phyloP scores from a whole-genome alignment of 257 asterid species.

The Solanum lycopersicoides region DNA sequence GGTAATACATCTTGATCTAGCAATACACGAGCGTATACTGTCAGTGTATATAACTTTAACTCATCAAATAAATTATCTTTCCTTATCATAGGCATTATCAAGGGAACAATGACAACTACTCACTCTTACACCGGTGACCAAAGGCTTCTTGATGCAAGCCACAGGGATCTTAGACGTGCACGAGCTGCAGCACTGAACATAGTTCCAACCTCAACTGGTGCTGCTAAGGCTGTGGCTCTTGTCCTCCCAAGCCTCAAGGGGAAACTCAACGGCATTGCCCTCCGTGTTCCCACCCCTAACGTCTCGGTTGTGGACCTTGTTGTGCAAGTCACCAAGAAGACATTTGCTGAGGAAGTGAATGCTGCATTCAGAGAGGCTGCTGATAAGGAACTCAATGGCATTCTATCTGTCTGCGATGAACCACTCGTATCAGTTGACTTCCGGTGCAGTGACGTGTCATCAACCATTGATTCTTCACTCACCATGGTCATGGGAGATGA shows the following conservation, averaged over 20 bases:
- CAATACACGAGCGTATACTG: neutral
- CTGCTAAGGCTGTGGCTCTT: constrained; percentile 91
- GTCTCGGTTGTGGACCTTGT: constrained; percentile 93
- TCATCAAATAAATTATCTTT: neutral
- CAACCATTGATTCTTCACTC: constrained; percentile 73
- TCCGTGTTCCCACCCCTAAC: constrained; percentile 96
- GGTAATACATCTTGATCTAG: constrained; percentile 1
- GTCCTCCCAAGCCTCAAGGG: constrained; percentile 93
- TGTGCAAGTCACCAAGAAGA: constrained; percentile 85
- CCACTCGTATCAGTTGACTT: constrained; percentile 92
- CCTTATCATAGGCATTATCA: constrained; percentile 45
- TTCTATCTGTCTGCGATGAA: constrained; percentile 76
- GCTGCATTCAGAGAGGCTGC: constrained; percentile 86
- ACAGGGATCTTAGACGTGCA: constrained; percentile 94
- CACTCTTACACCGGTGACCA: constrained; percentile 99
- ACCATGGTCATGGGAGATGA: constrained; percentile 99
- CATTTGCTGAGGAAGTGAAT: constrained; percentile 92
- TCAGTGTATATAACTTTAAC: neutral
- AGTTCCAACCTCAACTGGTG: constrained; percentile 94
- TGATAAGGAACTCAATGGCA: constrained; percentile 65
- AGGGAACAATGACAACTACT: constrained; percentile 99
- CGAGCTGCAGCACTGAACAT: constrained; percentile 95
- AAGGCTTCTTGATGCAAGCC: constrained; percentile 95
- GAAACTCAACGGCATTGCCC: constrained; percentile 90
- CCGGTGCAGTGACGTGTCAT: constrained; percentile 87